These are phyloP conservation scores for Solanum pinnatisectum DNA, from an alignment of 257 asterid genomes.

Conservation along the genomic window DNA sequence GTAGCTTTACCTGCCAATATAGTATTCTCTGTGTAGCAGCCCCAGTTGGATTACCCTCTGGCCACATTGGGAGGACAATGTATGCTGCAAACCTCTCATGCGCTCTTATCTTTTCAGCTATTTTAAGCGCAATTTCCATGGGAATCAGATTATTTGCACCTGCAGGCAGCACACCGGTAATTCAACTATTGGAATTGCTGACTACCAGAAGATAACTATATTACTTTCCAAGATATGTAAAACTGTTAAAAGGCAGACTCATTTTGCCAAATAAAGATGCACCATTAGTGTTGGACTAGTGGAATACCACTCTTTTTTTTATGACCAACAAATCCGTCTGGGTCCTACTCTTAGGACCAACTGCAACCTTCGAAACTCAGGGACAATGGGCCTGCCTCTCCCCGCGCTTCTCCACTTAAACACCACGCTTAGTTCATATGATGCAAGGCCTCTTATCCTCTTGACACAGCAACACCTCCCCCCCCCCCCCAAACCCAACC, in stretches of 20 bases:
- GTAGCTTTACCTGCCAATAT: slow-evolving; percentile 81
- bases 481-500: no score
- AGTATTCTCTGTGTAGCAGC: slow-evolving; percentile 90
- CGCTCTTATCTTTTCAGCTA: slow-evolving; percentile 75
- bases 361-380: neutral
- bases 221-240: neutral
- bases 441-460: neutral
- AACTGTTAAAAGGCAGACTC: neutral
- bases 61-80: slow-evolving; percentile 97
- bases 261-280: neutral
- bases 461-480: neutral
- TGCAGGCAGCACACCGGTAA: slow-evolving; percentile 16
- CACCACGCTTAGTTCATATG: neutral
- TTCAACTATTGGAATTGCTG: neutral
- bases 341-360: neutral
- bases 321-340: neutral
- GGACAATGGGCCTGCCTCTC: neutral
- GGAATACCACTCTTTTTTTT: neutral
- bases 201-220: neutral
- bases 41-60: slow-evolving; percentile 98
- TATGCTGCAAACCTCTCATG: slow-evolving; percentile 89
- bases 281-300: neutral
- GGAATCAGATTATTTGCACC: slow-evolving; percentile 98
- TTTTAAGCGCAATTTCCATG: slow-evolving; percentile 87
- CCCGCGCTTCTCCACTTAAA: neutral